Conservation (phyloP, 2,329 filamentous ascomycete species). For the Pseudocercospora crystallina region DNA sequence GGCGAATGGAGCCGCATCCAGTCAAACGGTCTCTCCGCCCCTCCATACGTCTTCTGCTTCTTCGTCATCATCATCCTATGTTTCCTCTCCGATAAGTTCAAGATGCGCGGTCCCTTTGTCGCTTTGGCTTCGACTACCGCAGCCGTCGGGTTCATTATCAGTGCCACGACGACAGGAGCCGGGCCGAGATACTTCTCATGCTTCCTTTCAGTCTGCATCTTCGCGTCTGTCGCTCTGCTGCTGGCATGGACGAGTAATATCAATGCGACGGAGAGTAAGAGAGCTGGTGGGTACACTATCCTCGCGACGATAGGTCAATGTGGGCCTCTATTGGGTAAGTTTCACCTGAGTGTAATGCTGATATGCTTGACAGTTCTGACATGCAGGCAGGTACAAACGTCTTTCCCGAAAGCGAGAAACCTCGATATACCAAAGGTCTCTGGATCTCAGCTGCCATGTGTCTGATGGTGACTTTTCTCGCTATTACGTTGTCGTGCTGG, state of each 20-base stretch:
- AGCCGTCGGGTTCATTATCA: conserved; percentile 43
- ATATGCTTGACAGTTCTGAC: not conserved
- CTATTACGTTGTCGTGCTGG: conserved; percentile 53
- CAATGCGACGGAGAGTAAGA: conserved; percentile 39
- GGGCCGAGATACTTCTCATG: conserved; percentile 40
- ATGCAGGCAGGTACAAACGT: conserved; percentile 44
- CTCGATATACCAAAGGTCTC: conserved; percentile 56
- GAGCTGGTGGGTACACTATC: conserved; percentile 39
- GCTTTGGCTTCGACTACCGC: conserved; percentile 37
- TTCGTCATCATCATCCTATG: conserved; percentile 39
- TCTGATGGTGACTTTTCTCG: conserved; percentile 58
- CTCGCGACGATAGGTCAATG: conserved; percentile 58
- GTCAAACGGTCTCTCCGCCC: conserved; percentile 41
- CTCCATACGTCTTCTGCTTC: conserved; percentile 44
- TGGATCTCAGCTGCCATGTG: conserved; percentile 63
- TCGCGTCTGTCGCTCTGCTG: conserved; percentile 37
- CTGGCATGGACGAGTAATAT: conserved; percentile 42
- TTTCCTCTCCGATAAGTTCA: conserved; percentile 39
- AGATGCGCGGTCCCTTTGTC: conserved; percentile 42
- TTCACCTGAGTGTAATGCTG: conserved; percentile 37
- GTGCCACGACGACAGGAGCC: conserved; percentile 36
- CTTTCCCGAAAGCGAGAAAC: conserved; percentile 54
- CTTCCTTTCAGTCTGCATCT: conserved; percentile 43
- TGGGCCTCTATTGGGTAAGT: conserved; percentile 59
- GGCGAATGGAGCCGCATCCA: conserved; percentile 52